Base-by-base conservation (phyloP, 1,139 yeast genomes). In the Yamadazyma membranifaciens region DNA sequence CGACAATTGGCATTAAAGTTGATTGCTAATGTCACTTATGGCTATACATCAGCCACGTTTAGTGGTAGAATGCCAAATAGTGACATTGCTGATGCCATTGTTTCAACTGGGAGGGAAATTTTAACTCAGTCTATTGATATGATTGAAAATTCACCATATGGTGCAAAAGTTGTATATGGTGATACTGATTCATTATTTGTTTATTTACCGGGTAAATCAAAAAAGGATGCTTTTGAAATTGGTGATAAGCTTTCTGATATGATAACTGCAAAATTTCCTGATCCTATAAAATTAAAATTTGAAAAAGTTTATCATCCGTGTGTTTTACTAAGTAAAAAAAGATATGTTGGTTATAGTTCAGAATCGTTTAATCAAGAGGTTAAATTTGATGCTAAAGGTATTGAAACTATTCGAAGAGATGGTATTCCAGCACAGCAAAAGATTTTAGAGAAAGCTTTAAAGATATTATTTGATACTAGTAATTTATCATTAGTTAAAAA, bases 61-160 rank as follows among this genome's bases (percentile, higher is more conserved):
- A 88, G 96, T 27, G 98, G 98, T 0, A 68, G 98, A 48, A 92
- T 92, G 98, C 98, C 98, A 0, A 87, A 94, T 53, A 81, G 95
- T 0, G 98, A 89, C 57, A 75, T 92, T 26, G 96, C 98, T 0
- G 98, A 92, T 63, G 85, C 95, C 9, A 88, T 92, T 56, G 98
- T 92, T 0, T 81, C 92, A 22, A 83, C 94, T 0, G 98, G 94
- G 0, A 69, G 98, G 43, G 97, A 91, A 58, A 83, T 89, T 0
- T 62, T 92, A 40, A 81, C 80, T 38, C 71, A 74, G 40, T 85
- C 97, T 0, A 83, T 89, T 32, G 75, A 75, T 3, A 55, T 75
- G 39, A 89, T 92, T 41, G 94, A 88, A 45, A 51, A 57, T 0
- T 73, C 78, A 24, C 57, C 69, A 27, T 87, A 88, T 87, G 91